Conservation (phyloP, 345 rosid genomes). For the Boechera stricta region DNA sequence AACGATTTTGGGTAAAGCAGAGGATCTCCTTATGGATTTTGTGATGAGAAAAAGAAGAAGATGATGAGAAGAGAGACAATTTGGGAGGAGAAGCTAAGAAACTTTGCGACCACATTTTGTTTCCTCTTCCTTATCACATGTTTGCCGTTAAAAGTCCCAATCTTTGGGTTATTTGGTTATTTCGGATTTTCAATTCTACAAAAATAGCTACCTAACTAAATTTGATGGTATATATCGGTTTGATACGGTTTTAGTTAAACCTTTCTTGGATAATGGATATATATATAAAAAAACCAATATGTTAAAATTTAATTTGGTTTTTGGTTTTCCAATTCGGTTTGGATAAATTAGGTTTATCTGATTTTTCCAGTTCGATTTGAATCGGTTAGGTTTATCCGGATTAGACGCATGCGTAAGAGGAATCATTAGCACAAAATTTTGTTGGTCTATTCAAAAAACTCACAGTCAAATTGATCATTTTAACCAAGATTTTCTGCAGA, state of each 20-base stretch:
- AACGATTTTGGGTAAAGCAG: constrained; percentile 28
- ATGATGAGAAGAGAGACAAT: constrained; percentile 8
- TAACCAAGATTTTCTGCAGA: constrained; percentile 22
- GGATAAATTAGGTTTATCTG: no score
- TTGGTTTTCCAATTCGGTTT: no score
- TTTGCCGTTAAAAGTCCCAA: constrained; percentile 22
- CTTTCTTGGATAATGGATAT: no score
- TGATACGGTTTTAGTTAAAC: no score
- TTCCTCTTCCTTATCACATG: constrained; percentile 27
- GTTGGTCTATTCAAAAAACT: neutral
- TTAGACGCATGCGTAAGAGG: neutral
- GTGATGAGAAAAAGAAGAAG: neutral
- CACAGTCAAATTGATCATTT: neutral
- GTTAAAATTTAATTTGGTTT: no score
- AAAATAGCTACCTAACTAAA: no score
- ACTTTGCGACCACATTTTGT: constrained; percentile 43
- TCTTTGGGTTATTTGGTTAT: no score
- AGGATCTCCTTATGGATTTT: constrained; percentile 15
- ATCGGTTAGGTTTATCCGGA: no score
- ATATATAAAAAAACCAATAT: no score
- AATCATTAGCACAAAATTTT: neutral
- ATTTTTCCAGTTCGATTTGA: no score
- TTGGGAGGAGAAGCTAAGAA: constrained; percentile 41
- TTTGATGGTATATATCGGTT: no score
- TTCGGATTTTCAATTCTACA: no score